Percentiles rank a stretch among this genome's conserved stretches.
Evolutionary conservation across 2,329 filamentous ascomycete genomes (phyloP).

Genomic region (Teratosphaeria viscida): DNA sequence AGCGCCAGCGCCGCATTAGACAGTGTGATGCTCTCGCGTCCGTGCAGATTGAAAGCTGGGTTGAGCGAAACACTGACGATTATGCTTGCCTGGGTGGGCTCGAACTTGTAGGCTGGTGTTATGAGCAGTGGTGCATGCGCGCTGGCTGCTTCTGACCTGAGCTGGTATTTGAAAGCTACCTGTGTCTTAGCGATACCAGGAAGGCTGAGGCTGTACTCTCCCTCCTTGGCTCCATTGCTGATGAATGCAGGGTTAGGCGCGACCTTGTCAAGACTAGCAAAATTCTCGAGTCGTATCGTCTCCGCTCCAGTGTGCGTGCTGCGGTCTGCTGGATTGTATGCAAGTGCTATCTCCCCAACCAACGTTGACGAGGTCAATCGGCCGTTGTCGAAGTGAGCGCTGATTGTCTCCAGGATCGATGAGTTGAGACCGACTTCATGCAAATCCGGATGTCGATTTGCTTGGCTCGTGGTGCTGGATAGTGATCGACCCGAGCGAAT

Average conservation of each 20-base stretch:
- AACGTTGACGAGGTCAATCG: constrained; percentile 61
- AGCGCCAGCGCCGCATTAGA: constrained; percentile 69
- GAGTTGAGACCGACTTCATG: constrained; percentile 70
- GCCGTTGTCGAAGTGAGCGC: constrained; percentile 68
- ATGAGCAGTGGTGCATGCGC: constrained; percentile 60
- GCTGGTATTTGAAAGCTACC: constrained; percentile 85
- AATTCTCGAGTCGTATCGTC: constrained; percentile 77
- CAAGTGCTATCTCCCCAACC: constrained; percentile 79
- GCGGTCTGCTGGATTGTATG: constrained; percentile 56
- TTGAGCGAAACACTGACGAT: constrained; percentile 79
- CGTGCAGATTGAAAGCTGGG: constrained; percentile 48
- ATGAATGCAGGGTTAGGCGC: constrained; percentile 90
- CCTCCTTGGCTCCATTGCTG: constrained; percentile 57
- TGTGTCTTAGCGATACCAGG: constrained; percentile 57
- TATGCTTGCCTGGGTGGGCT: constrained; percentile 75
- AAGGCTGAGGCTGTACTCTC: constrained; percentile 70
- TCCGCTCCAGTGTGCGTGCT: constrained; percentile 38
- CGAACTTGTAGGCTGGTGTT: constrained; percentile 69
- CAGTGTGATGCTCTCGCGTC: constrained; percentile 41
- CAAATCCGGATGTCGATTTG: constrained; percentile 68
- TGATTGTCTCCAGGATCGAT: constrained; percentile 88
- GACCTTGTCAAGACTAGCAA: constrained; percentile 77
- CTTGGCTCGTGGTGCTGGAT: constrained; percentile 40
- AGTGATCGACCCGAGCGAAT: constrained; percentile 80
- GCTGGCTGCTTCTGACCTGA: constrained; percentile 57